Evolutionary conservation across 371 early-diverging fungal species (phyloP).

Genomic region (Mortierella sp.): DNA sequence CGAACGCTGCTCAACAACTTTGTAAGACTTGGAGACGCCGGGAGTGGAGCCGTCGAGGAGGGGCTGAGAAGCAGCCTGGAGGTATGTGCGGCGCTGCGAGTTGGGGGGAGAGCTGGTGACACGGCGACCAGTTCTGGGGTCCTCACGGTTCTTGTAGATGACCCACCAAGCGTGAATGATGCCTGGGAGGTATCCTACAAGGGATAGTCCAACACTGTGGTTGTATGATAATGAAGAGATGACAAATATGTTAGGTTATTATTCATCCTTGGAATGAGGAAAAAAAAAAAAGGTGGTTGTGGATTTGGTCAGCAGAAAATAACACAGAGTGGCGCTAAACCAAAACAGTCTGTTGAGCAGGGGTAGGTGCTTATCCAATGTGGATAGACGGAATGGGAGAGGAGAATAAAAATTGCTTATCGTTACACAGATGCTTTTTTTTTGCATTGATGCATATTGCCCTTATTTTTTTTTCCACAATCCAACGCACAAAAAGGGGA

Average conservation of each 20-base stretch:
- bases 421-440: too few relatives aligned
- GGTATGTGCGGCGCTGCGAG: constrained; percentile 23
- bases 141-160: constrained; percentile 33
- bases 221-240: not conserved
- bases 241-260: not conserved
- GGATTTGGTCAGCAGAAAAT: not conserved
- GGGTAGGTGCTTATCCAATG: too few relatives aligned
- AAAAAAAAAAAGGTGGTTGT: not conserved
- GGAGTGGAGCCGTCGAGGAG: not conserved
- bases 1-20: not conserved
- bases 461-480: not conserved
- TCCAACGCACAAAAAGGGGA: not conserved
- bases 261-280: not conserved
- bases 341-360: too few relatives aligned
- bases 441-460: too few relatives aligned
- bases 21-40: not conserved
- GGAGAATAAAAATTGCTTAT: too few relatives aligned
- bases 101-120: not conserved
- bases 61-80: constrained; percentile 7
- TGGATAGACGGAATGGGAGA: too few relatives aligned
- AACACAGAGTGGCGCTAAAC: not conserved
- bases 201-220: constrained; percentile 17
- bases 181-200: constrained; percentile 39
- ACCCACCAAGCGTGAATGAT: constrained; percentile 44
- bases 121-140: constrained; percentile 11